Percentiles rank a stretch among this genome's conserved stretches.
Evolutionary conservation across 208 protist species (phyloP).

Genomic region (Leishmania amazonensis): DNA sequence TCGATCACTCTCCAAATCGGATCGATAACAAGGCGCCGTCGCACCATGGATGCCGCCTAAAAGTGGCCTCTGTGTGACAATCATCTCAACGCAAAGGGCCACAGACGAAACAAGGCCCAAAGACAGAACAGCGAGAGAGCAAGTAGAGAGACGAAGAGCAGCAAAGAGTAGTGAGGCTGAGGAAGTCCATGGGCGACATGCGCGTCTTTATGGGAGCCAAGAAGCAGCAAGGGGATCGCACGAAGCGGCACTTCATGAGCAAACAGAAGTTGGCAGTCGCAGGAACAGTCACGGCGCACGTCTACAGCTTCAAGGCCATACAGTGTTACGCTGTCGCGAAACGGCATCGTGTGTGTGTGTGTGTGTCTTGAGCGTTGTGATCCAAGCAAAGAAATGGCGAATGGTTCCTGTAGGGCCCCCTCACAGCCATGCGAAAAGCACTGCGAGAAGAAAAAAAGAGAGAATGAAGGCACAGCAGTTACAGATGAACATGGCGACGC

Average conservation of each 20-base stretch:
- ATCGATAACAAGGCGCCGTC: constrained; percentile 39
- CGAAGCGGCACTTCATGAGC: not conserved
- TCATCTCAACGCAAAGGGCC: not conserved
- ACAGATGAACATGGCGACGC: not conserved
- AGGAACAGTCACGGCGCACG: not conserved
- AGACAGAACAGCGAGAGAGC: constrained; percentile 6
- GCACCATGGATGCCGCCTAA: constrained; percentile 4
- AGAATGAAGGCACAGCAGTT: not conserved
- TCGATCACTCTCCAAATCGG: constrained; percentile 60
- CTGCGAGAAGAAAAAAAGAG: constrained; percentile 2
- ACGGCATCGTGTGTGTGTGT: not conserved
- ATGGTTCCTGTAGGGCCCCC: not conserved
- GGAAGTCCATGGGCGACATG: not conserved
- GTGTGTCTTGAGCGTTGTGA: not conserved
- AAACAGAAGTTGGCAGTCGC: not conserved
- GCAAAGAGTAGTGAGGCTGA: constrained; percentile 4
- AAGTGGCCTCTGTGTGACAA: not conserved
- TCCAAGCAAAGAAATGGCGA: not conserved
- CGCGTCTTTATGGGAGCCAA: not conserved
- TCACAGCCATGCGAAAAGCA: not conserved
- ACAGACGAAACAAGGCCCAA: constrained; percentile 5
- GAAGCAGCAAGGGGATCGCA: constrained; percentile 8
- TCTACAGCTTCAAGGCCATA: not conserved
- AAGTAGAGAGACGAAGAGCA: not conserved
- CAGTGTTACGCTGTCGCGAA: not conserved